These are phyloP conservation scores for Gentiana straminea DNA, from an alignment of 257 asterid species.

Conservation along the genomic window DNA sequence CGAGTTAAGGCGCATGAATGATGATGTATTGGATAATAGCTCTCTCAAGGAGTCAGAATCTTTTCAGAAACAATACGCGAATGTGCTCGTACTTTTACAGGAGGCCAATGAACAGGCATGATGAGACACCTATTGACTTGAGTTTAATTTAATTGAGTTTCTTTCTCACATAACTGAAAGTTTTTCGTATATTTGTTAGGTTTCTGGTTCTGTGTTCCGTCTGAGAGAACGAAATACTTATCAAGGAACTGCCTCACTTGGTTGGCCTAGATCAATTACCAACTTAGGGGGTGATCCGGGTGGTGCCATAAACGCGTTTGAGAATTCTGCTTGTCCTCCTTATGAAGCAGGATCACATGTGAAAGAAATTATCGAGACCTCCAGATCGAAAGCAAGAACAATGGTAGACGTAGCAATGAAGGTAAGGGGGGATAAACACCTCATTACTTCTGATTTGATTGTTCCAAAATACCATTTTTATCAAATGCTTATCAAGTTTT, in stretches of 20 bases:
- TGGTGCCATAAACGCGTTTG: conserved; percentile 26
- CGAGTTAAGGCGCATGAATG: conserved; percentile 75
- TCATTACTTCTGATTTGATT: background rate
- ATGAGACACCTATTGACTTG: conserved; percentile 13
- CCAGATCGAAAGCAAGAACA: conserved; percentile 61
- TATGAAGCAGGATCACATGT: conserved; percentile 51
- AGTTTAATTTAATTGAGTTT: background rate
- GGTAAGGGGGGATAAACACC: conserved; percentile 25
- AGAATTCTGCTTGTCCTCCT: conserved; percentile 34
- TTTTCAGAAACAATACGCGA: conserved; percentile 79
- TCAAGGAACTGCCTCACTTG: conserved; percentile 39
- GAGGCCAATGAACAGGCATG: conserved; percentile 76
- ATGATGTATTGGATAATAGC: conserved; percentile 48
- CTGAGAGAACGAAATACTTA: conserved; percentile 73
- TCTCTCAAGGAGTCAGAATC: conserved; percentile 66
- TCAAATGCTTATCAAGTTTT: background rate
- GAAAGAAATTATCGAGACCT: conserved; percentile 68
- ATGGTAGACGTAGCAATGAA: conserved; percentile 86
- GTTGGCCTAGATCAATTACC: conserved; percentile 34
- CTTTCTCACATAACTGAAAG: background rate
- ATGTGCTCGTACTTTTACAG: conserved; percentile 52
- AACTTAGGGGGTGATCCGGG: conserved; percentile 30
- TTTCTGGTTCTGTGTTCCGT: conserved; percentile 45
- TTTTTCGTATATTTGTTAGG: conserved; percentile 35
- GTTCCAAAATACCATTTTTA: background rate